A percentile compares a stretch with the other conserved stretches of the same genome.
These are phyloP conservation scores for Orychophragmus violaceus DNA, from an alignment of 345 rosid species.

Conservation along the genomic window DNA sequence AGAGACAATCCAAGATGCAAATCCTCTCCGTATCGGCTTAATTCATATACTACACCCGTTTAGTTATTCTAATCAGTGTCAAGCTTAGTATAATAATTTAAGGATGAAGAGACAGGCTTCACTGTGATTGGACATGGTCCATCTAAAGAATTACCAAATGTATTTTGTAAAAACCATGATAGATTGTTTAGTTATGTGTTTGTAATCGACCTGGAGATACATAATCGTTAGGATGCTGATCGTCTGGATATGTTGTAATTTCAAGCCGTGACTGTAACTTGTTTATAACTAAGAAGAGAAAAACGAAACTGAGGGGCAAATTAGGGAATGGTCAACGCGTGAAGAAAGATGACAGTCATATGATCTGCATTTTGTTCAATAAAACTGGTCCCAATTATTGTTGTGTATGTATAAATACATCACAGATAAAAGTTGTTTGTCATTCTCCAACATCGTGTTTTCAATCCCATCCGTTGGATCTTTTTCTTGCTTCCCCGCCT, in stretches of 20 bases:
- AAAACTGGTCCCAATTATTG: conserved; percentile 10
- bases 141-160: background rate
- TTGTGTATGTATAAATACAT: background rate
- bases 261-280: background rate
- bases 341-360: conserved; percentile 23
- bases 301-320: background rate
- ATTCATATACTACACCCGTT: conserved; percentile 5
- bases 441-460: conserved; percentile 23
- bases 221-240: background rate
- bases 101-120: background rate
- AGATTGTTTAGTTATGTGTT: background rate
- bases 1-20: conserved; percentile 14
- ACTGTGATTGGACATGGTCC: background rate
- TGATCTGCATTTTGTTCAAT: conserved; percentile 15
- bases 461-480: conserved; percentile 28
- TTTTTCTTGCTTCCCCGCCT: background rate
- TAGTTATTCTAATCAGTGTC: background rate
- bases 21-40: conserved; percentile 18
- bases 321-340: conserved; percentile 12
- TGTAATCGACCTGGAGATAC: background rate
- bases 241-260: conserved; percentile 11
- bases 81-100: conserved; percentile 1
- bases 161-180: background rate
- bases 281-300: background rate
- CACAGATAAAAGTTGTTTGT: conserved; percentile 14